Conservation (phyloP, 208 protist genomes). For the Trypanosoma grayi region DNA sequence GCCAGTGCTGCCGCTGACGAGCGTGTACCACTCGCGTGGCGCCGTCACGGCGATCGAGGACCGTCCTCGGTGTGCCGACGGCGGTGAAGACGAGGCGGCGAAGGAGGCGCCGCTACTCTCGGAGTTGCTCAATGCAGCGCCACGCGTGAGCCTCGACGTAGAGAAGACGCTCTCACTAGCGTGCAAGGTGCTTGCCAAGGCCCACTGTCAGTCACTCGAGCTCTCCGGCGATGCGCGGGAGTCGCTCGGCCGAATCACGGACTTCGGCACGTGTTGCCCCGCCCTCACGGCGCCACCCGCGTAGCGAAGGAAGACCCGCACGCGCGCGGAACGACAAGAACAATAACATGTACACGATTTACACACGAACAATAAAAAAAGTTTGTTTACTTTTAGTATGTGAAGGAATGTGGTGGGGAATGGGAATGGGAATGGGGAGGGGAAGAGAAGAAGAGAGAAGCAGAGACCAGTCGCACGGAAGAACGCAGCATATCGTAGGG, state of each 20-base stretch:
- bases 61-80: too few relatives aligned
- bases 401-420: too few relatives aligned
- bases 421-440: background rate
- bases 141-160: conserved; percentile 22
- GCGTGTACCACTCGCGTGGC: conserved; percentile 20
- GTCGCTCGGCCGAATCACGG: conserved; percentile 5
- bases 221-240: conserved; percentile 4
- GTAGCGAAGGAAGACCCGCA: background rate
- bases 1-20: conserved; percentile 7
- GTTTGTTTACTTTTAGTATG: too few relatives aligned
- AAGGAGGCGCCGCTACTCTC: background rate
- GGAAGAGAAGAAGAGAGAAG: background rate
- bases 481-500: background rate
- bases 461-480: background rate
- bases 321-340: background rate
- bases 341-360: background rate
- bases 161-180: conserved; percentile 27
- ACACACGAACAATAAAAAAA: conserved; percentile 2
- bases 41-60: background rate
- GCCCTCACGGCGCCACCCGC: background rate
- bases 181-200: conserved; percentile 15
- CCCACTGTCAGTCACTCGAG: background rate
- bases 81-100: background rate
- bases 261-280: background rate
- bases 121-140: conserved; percentile 9